Base-by-base conservation (phyloP, 2,329 filamentous ascomycete genomes). In the Nannizzia gypsea region DNA sequence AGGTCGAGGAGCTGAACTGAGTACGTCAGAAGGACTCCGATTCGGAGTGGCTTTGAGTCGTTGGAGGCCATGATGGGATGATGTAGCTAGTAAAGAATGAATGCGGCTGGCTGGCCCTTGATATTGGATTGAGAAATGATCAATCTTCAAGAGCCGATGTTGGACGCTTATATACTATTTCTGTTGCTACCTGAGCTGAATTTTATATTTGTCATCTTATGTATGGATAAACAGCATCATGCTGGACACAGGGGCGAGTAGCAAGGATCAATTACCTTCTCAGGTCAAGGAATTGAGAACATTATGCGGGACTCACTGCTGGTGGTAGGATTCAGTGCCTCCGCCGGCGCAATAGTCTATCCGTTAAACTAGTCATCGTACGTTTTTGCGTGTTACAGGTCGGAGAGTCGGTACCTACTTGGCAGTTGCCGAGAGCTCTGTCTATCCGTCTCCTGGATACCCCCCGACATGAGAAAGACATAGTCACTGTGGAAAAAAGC, bases 1-100 rank as follows among this genome's bases (percentile, higher is more conserved):
- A 74, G 62, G 61, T 76, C 73, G 36, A 76, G 68, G 58, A 75
- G 69, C 65, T 76, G 73, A 46, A 74, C 67, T 1, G 66, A 64
- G 8, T 67, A 64, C 31, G 69, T 64, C 13, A 76, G 62, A 31
- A 76, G 70, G 46, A 76, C 68, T 56, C 73, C 73, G 59, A 72
- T 65, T 61, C 64, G 68, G 57, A 74, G 58, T 3, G 62, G 17
- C 22, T 57, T 38, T 11, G 20, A 20, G 3, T 46, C 22, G 13
- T 28, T 31, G 11, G 56, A 46, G 28, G 52, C 9, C 60, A 61
- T 61, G 54, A 31, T 26, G 3, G 44, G 13, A 15, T 26, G 24
- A 50, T 24, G 11, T 15, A 13, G 20, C 22, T 15, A 36, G 31
- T n/a, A n/a, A 3, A 36, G 31, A 36, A 36, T 3, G 31, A 13